These are phyloP conservation scores for Davidsoniella neocaledoniae DNA, from an alignment of 2,329 filamentous ascomycete genomes.

Conservation along the genomic window DNA sequence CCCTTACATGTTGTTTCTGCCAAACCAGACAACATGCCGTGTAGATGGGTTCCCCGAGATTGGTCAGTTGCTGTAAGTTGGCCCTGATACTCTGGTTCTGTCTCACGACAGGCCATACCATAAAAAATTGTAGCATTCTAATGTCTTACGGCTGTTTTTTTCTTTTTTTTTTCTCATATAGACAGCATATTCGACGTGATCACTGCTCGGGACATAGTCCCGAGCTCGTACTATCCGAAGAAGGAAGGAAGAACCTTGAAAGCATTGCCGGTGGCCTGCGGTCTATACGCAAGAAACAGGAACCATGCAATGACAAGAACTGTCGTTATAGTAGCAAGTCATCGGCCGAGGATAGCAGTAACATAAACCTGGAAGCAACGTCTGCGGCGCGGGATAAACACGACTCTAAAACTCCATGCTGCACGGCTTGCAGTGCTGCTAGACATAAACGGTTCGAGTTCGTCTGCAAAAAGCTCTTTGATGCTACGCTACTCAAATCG, in stretches of 20 bases:
- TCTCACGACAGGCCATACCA: too few species aligned
- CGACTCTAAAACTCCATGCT: neutral
- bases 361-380: neutral
- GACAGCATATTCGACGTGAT: constrained; percentile 21
- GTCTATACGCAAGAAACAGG: neutral
- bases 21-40: neutral
- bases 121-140: too few species aligned
- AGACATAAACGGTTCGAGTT: neutral
- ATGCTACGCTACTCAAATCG: too few species aligned
- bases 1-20: neutral
- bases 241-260: too few species aligned
- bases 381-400: neutral
- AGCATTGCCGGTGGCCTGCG: neutral
- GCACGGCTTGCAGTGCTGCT: neutral
- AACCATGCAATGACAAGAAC: too few species aligned
- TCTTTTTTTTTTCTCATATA: neutral
- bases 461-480: neutral
- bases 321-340: neutral
- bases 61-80: constrained; percentile 2
- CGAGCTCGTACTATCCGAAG: too few species aligned
- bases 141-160: neutral
- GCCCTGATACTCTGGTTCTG: neutral
- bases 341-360: neutral
- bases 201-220: too few species aligned
- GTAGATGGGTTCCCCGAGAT: neutral